These are phyloP conservation scores for Wickerhamiella occidentalis DNA, from an alignment of 805 yeast genomes.

Conservation along the genomic window DNA sequence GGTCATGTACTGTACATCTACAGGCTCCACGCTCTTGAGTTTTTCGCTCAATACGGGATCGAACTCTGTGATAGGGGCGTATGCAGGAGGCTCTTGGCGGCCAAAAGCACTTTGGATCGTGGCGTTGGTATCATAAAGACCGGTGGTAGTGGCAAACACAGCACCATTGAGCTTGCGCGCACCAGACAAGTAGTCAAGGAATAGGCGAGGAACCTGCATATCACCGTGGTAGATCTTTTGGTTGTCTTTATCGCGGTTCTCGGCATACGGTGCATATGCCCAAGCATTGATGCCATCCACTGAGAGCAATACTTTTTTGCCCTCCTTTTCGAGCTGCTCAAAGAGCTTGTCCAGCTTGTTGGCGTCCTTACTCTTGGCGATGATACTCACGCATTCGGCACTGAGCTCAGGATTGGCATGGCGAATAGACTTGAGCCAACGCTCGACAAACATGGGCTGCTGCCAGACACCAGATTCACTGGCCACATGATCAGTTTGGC, in stretches of 20 bases:
- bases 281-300: constrained; percentile 65
- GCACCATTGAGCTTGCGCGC: constrained; percentile 47
- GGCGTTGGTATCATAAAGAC: constrained; percentile 38
- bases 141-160: constrained; percentile 50
- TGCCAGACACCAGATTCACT: constrained; percentile 37
- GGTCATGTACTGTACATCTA: constrained; percentile 36
- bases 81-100: constrained; percentile 41
- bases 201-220: constrained; percentile 49
- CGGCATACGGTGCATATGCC: constrained; percentile 41
- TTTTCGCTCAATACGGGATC: constrained; percentile 44
- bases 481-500: constrained; percentile 58
- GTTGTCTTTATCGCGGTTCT: constrained; percentile 47
- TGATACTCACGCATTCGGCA: constrained; percentile 16
- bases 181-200: constrained; percentile 47
- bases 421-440: constrained; percentile 42
- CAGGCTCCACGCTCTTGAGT: constrained; percentile 32
- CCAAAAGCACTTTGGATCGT: constrained; percentile 54
- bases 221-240: constrained; percentile 45
- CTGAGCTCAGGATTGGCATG: constrained; percentile 34
- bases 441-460: constrained; percentile 68
- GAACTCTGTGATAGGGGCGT: constrained; percentile 37
- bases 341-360: constrained; percentile 11
- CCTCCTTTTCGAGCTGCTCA: constrained; percentile 1
- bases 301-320: constrained; percentile 48
- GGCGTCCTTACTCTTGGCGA: constrained; percentile 13